Percentiles rank a stretch among this genome's conserved stretches.
Conservation (phyloP, 345 rosid genomes). For the Syzygium oleosum region DNA sequence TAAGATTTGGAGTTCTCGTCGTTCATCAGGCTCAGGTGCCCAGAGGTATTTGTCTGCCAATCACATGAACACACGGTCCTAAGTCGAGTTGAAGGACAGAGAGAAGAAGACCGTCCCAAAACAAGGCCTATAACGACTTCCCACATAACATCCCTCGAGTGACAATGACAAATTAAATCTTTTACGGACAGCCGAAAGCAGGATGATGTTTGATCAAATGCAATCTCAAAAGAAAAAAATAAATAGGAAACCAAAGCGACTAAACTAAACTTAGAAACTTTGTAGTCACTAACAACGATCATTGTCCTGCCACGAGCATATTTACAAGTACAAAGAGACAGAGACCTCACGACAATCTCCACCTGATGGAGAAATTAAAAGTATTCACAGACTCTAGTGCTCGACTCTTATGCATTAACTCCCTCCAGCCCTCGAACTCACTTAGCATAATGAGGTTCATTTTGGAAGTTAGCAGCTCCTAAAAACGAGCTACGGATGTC, state of each 20-base stretch:
- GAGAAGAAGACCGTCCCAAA: background rate
- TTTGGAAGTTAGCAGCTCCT: conserved; percentile 17
- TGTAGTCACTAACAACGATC: background rate
- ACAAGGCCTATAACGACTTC: background rate
- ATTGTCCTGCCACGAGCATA: background rate
- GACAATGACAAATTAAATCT: background rate
- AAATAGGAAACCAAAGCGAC: background rate
- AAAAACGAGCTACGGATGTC: conserved; percentile 23
- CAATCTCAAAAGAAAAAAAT: background rate
- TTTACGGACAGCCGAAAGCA: background rate
- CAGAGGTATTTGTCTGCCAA: too few species aligned
- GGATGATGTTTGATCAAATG: background rate
- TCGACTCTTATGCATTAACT: background rate
- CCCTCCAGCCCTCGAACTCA: background rate
- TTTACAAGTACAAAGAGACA: background rate
- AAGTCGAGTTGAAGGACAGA: background rate
- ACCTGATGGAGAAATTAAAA: background rate
- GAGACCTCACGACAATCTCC: background rate
- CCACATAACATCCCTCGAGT: background rate
- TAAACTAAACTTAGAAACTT: background rate
- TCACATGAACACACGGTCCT: background rate
- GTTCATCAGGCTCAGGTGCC: too few species aligned
- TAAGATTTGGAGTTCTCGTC: too few species aligned
- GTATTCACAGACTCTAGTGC: conserved; percentile 7
- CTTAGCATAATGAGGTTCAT: background rate